Percentiles rank a stretch among this genome's conserved stretches.
phyloP scores from a whole-genome alignment of 1,284 basidiomycete genomes.

The Ceratobasidium sp. region DNA sequence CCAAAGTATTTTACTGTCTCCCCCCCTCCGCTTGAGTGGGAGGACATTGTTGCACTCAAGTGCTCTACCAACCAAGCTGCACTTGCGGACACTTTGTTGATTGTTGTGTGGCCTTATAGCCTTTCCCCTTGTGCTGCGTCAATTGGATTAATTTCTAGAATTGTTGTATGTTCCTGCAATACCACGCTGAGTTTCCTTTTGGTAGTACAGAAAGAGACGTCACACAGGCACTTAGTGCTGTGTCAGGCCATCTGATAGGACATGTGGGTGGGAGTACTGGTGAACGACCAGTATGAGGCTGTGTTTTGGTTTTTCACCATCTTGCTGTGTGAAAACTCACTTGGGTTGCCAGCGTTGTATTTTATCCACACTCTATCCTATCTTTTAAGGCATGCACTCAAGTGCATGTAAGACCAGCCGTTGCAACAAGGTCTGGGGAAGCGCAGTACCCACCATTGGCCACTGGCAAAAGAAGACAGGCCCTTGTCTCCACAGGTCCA shows the following conservation, averaged over 20 bases:
- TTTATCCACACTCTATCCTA: not conserved
- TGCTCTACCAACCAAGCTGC: not conserved
- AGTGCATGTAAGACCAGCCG: not conserved
- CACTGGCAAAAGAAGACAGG: not conserved
- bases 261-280: not conserved
- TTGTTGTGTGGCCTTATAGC: slow-evolving; percentile 12
- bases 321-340: slow-evolving; percentile 9
- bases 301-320: not conserved
- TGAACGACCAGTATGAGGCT: not conserved
- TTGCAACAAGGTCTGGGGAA: no score
- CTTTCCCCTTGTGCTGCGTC: not conserved
- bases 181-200: no score
- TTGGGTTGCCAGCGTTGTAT: slow-evolving; percentile 12
- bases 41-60: not conserved
- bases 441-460: no score
- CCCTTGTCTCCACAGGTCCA: slow-evolving; percentile 2
- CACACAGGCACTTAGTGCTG: no score
- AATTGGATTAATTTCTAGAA: not conserved
- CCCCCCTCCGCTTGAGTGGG: not conserved
- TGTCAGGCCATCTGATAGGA: not conserved
- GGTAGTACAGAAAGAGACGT: no score
- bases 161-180: not conserved
- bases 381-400: not conserved
- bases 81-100: not conserved
- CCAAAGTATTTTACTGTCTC: not conserved